A percentile compares a stretch with the other conserved stretches of the same genome.
These are phyloP conservation scores for Lentinula aciculospora DNA, from an alignment of 768 basidiomycete genomes.

Conservation along the genomic window DNA sequence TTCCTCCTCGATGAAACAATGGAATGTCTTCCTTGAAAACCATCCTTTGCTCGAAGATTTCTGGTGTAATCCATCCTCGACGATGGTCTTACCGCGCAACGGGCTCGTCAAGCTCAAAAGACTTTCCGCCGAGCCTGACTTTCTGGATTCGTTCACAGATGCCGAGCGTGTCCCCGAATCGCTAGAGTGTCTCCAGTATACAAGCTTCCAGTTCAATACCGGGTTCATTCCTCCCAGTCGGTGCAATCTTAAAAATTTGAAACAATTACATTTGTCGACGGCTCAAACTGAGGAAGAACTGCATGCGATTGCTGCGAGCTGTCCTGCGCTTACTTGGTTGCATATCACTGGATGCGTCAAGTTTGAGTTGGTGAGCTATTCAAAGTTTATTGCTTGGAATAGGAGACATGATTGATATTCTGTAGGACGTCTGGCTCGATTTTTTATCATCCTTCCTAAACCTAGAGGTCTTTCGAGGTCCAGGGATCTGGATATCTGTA, in stretches of 20 bases:
- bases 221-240: neutral
- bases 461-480: constrained; percentile 38
- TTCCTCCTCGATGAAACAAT: constrained; percentile 26
- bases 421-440: constrained; percentile 32
- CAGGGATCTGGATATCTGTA: constrained; percentile 36
- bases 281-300: neutral
- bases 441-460: constrained; percentile 34
- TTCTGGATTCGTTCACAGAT: constrained; percentile 13
- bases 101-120: constrained; percentile 34
- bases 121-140: constrained; percentile 28
- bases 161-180: neutral
- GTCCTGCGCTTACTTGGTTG: constrained; percentile 4
- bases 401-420: neutral
- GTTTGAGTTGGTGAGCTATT: constrained; percentile 6
- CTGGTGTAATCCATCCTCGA: constrained; percentile 36
- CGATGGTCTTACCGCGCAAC: constrained; percentile 25
- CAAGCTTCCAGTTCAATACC: neutral
- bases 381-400: constrained; percentile 15
- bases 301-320: neutral
- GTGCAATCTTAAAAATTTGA: neutral
- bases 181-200: neutral
- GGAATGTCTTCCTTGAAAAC: constrained; percentile 34
- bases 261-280: neutral
- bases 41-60: constrained; percentile 42
- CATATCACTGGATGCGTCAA: neutral